These are phyloP conservation scores for Metschnikowia dekortorum DNA, from an alignment of 805 yeast species.

Conservation along the genomic window DNA sequence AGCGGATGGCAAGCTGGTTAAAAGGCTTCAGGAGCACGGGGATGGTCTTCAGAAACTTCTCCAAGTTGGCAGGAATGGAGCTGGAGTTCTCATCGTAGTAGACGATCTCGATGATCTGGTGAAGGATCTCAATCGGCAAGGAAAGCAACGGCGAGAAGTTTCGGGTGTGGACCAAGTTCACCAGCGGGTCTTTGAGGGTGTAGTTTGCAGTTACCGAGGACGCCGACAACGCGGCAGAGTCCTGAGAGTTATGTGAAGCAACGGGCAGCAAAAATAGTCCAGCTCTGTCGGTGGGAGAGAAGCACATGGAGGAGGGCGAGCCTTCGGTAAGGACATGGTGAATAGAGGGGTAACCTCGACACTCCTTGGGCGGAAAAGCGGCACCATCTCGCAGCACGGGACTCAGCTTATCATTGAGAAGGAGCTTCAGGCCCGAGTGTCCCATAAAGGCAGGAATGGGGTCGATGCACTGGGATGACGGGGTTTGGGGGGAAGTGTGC, in stretches of 20 bases:
- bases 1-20: slow-evolving; percentile 52
- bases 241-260: slow-evolving; percentile 7
- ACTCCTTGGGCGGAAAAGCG: not conserved
- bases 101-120: slow-evolving; percentile 52
- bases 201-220: slow-evolving; percentile 16
- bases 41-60: slow-evolving; percentile 48
- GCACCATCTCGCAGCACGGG: not conserved
- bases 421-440: slow-evolving; percentile 13
- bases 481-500: not conserved
- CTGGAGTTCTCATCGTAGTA: slow-evolving; percentile 51
- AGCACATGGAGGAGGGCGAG: slow-evolving; percentile 4
- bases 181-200: slow-evolving; percentile 16
- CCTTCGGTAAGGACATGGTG: slow-evolving; percentile 2
- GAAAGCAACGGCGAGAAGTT: slow-evolving; percentile 22
- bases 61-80: slow-evolving; percentile 48
- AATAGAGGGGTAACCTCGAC: not conserved
- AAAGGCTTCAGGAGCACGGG: slow-evolving; percentile 55
- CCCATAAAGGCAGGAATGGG: slow-evolving; percentile 13
- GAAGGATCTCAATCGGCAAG: slow-evolving; percentile 54
- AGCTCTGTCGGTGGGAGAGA: slow-evolving; percentile 14
- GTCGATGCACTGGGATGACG: slow-evolving; percentile 1
- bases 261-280: slow-evolving; percentile 19
- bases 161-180: slow-evolving; percentile 7
- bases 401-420: not conserved
- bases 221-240: slow-evolving; percentile 4